Evolutionary conservation across 345 rosid genomes (phyloP), one percentile per base, ranked within the genome.

Genomic region (Eucalyptus dawsonii): DNA sequence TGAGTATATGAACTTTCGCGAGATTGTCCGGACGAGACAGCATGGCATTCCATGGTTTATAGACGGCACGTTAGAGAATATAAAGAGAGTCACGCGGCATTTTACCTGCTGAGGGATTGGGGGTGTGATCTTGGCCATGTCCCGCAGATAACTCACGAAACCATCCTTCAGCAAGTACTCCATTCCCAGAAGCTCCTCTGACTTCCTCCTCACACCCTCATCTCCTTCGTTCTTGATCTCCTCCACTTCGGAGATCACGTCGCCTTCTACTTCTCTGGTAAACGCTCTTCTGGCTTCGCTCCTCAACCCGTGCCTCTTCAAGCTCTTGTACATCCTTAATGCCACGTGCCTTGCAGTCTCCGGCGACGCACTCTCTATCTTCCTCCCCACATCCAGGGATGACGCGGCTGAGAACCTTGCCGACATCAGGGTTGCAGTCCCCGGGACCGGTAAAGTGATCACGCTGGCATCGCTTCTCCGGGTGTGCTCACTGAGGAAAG

Each of bases 61-160:
- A 22, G 12, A 22, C 13, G 83, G 83, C 47, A 21, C 15, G 27
- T 21, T 34, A 72, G 42, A 76, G 47, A 21, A 76, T 19, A 40
- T 40, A 40, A 40, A 40, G 47, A 76, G 83, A 40, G 83, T 76
- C 47, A 37, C 47, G 83, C 1, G 42, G 83, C 45, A 76, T 40
- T 37, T 11, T 72, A 92, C 93, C 92, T 91, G 93, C 5, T 90
- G 92, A 45, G 93, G 93, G 50, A 92, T 91, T 25, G 93, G 89
- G 4, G 90, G 92, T 25, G 92, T 91, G 72, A 91, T 89, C 88
- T 89, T 91, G 5, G 90, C 91, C 92, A 91, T 89, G 50, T 90
- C 91, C 4, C 91, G 89, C 31, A 92, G 58, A 87, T 91, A 92
- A 81, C 90, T 90, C 69, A 90, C 91, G 40, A 90, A 92, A 49